These are phyloP conservation scores for Syncephalastrum racemosum DNA, from an alignment of 371 early-diverging fungal species.

Conservation along the genomic window DNA sequence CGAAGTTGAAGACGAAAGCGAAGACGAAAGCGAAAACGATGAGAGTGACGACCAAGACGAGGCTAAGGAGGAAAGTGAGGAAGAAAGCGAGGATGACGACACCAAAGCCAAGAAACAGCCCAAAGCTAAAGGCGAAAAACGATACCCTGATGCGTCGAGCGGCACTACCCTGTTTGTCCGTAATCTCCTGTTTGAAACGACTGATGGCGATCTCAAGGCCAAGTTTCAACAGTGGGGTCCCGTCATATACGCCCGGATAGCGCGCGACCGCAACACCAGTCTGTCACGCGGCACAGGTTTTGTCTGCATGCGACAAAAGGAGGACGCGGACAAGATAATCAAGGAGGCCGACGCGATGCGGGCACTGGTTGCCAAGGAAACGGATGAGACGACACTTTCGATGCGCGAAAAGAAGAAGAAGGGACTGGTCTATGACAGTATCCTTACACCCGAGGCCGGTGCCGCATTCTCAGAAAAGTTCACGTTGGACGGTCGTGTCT, in stretches of 20 bases:
- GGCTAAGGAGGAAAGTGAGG: conserved; percentile 31
- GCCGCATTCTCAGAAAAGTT: conserved; percentile 61
- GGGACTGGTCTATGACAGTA: conserved; percentile 58
- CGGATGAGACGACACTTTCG: conserved; percentile 37
- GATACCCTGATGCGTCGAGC: conserved; percentile 47
- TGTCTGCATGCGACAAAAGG: conserved; percentile 77
- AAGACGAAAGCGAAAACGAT: conserved; percentile 33
- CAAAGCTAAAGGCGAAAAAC: conserved; percentile 17
- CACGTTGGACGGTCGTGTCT: conserved; percentile 77
- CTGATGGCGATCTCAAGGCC: conserved; percentile 75
- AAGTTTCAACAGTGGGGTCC: conserved; percentile 72
- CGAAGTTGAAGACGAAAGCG: conserved; percentile 30
- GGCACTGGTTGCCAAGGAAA: conserved; percentile 41
- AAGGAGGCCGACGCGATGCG: conserved; percentile 61
- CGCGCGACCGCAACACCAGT: conserved; percentile 78
- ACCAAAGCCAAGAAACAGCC: conserved; percentile 9
- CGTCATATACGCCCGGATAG: conserved; percentile 82
- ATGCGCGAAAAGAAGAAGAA: conserved; percentile 55
- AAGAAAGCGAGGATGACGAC: conserved; percentile 20
- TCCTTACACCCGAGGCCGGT: conserved; percentile 70
- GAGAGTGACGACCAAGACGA: conserved; percentile 47
- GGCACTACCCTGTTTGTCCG: conserved; percentile 90
- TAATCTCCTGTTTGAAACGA: conserved; percentile 88
- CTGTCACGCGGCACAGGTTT: conserved; percentile 91
- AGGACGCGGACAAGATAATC: conserved; percentile 76